A percentile compares a stretch with the other conserved stretches of the same genome.
Evolutionary conservation across 768 basidiomycete species (phyloP).

Genomic region (Hypholoma fasciculare): DNA sequence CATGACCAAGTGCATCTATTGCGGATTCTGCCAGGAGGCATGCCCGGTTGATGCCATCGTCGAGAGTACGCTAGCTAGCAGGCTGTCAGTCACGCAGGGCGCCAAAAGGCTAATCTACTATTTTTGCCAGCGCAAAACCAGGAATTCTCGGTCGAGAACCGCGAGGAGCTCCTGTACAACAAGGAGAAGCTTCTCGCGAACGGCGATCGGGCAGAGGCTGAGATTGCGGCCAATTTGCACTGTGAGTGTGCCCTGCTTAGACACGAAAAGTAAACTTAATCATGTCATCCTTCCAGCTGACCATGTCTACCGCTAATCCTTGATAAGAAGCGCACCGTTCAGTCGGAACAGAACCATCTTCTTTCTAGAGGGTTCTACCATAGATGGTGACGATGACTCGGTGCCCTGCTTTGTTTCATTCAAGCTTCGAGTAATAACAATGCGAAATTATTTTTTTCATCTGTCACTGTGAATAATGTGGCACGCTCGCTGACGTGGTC

Average conservation of each 20-base stretch:
- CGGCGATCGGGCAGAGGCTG: constrained; percentile 95
- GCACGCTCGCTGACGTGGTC: background rate
- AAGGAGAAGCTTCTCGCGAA: constrained; percentile 98
- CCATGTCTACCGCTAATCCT: constrained; percentile 75
- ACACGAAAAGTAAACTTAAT: constrained; percentile 21
- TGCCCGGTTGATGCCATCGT: constrained; percentile 99
- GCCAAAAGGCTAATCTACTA: constrained; percentile 6
- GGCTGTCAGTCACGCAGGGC: background rate
- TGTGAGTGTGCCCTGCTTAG: constrained; percentile 41
- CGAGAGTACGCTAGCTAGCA: constrained; percentile 67
- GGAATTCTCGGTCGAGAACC: constrained; percentile 96
- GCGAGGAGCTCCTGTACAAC: constrained; percentile 98
- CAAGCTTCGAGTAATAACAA: background rate
- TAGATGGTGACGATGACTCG: constrained; percentile 8
- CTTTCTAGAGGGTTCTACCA: constrained; percentile 1
- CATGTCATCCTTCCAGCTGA: constrained; percentile 54
- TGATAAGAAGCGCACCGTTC: constrained; percentile 8
- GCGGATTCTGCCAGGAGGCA: constrained; percentile 99
- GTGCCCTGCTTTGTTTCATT: background rate
- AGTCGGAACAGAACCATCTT: background rate
- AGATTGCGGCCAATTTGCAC: constrained; percentile 93
- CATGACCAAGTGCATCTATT: constrained; percentile 99
- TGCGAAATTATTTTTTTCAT: constrained; percentile 9
- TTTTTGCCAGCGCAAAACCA: constrained; percentile 82
- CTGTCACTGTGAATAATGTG: background rate